A percentile compares a stretch with the other conserved stretches of the same genome.
Evolutionary conservation across 2,329 filamentous ascomycete genomes (phyloP).

Genomic region (Sporothrix phasma): DNA sequence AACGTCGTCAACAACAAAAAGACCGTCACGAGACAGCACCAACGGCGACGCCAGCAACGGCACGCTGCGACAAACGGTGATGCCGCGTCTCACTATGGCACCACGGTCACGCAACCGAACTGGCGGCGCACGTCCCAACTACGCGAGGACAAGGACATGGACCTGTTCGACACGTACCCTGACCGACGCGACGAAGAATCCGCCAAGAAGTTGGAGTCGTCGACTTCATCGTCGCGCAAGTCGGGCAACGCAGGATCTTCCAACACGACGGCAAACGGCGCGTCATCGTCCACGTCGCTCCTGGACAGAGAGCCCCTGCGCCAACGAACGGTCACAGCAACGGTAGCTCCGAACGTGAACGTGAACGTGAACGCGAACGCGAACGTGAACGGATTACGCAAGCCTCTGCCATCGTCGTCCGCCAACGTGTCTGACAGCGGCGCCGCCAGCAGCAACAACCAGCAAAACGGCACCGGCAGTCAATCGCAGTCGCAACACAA

Average conservation of each 20-base stretch:
- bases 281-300: slow-evolving; percentile 5
- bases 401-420: slow-evolving; percentile 16
- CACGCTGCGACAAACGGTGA: background rate
- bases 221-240: slow-evolving; percentile 19
- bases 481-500: slow-evolving; percentile 19
- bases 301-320: slow-evolving; percentile 14
- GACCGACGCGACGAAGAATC: slow-evolving; percentile 46
- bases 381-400: slow-evolving; percentile 15
- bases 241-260: slow-evolving; percentile 10
- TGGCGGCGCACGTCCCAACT: slow-evolving; percentile 74
- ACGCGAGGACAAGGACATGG: slow-evolving; percentile 91
- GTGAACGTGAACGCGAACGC: too few species aligned
- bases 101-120: slow-evolving; percentile 84
- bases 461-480: slow-evolving; percentile 19
- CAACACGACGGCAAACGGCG: background rate
- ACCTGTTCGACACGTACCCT: slow-evolving; percentile 61
- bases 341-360: slow-evolving; percentile 8
- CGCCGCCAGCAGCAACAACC: slow-evolving; percentile 10
- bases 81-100: slow-evolving; percentile 58
- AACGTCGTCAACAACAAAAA: slow-evolving; percentile 33
- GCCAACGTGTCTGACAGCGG: slow-evolving; percentile 20
- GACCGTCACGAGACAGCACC: slow-evolving; percentile 36
- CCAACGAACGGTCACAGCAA: slow-evolving; percentile 10
- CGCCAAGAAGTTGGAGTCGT: slow-evolving; percentile 44
- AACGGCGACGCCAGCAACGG: slow-evolving; percentile 24